These are phyloP conservation scores for Conoideocrella luteorostrata DNA, from an alignment of 2,329 filamentous ascomycete species.

Conservation along the genomic window DNA sequence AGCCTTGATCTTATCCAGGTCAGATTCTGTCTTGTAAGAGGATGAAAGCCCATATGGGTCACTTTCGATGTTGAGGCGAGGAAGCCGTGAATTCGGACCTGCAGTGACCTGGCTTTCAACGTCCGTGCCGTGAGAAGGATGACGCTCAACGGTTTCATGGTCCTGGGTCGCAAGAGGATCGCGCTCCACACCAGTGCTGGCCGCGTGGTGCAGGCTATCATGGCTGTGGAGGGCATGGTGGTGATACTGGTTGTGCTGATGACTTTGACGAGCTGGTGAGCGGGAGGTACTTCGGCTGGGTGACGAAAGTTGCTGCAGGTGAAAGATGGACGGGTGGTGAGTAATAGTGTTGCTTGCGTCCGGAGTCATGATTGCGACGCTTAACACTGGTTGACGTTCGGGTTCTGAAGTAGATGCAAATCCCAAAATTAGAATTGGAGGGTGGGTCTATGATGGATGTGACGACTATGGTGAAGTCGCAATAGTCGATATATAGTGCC, in stretches of 20 bases:
- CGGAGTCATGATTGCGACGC: slow-evolving; percentile 29
- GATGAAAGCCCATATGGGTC: slow-evolving; percentile 79
- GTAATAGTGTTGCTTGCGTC: slow-evolving; percentile 35
- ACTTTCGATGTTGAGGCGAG: slow-evolving; percentile 55
- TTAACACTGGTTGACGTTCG: not conserved
- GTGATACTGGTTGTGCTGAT: slow-evolving; percentile 6
- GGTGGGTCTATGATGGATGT: not conserved
- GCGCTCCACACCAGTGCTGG: slow-evolving; percentile 41
- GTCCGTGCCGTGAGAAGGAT: slow-evolving; percentile 34
- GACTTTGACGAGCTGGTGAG: slow-evolving; percentile 14
- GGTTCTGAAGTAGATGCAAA: not conserved
- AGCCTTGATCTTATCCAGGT: slow-evolving; percentile 71
- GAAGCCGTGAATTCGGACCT: slow-evolving; percentile 36
- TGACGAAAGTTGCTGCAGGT: slow-evolving; percentile 28
- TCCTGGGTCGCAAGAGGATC: slow-evolving; percentile 24
- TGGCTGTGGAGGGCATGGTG: not conserved
- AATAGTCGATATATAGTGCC: too few relatives aligned
- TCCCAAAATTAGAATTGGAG: not conserved
- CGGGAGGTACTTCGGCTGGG: slow-evolving; percentile 21
- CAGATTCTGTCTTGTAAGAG: slow-evolving; percentile 68
- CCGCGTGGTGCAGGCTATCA: slow-evolving; percentile 22
- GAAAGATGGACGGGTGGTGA: slow-evolving; percentile 39
- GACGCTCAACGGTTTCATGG: slow-evolving; percentile 35
- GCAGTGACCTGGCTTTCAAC: slow-evolving; percentile 42
- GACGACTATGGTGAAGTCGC: not conserved